Evolutionary conservation across 768 basidiomycete species (phyloP).

Genomic region (Trametes maxima): DNA sequence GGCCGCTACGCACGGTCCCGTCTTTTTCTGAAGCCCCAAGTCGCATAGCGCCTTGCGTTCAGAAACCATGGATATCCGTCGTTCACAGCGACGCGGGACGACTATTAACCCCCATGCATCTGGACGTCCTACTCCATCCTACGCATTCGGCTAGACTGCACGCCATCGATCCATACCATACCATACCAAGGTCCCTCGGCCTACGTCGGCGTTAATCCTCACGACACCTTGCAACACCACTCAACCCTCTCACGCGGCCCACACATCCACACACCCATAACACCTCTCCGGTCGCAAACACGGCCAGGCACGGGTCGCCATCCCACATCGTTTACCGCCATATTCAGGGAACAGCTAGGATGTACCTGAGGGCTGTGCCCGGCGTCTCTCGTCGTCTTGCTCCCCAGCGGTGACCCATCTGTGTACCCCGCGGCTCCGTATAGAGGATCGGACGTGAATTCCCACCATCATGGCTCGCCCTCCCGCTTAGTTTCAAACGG

Average conservation of each 20-base stretch:
- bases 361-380: background rate
- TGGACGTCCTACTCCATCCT: too few relatives aligned
- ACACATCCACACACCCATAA: too few relatives aligned
- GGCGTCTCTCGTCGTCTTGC: background rate
- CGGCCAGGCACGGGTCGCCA: background rate
- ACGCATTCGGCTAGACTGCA: too few relatives aligned
- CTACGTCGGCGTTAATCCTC: too few relatives aligned
- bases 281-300: background rate
- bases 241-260: background rate
- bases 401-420: background rate
- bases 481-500: too few relatives aligned
- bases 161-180: too few relatives aligned
- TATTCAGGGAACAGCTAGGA: too few relatives aligned
- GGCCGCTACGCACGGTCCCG: slow-evolving; percentile 14
- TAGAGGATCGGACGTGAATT: too few relatives aligned
- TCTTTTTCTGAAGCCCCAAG: slow-evolving; percentile 16
- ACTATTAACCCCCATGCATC: background rate
- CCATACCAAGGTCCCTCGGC: background rate
- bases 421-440: too few relatives aligned
- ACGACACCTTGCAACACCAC: too few relatives aligned
- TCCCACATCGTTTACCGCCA: too few relatives aligned
- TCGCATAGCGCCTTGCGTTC: background rate
- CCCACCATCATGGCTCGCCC: too few relatives aligned
- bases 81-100: background rate
- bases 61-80: background rate